Conservation (phyloP, 306 rosid genomes). For the Cucurbita maxima region DNA sequence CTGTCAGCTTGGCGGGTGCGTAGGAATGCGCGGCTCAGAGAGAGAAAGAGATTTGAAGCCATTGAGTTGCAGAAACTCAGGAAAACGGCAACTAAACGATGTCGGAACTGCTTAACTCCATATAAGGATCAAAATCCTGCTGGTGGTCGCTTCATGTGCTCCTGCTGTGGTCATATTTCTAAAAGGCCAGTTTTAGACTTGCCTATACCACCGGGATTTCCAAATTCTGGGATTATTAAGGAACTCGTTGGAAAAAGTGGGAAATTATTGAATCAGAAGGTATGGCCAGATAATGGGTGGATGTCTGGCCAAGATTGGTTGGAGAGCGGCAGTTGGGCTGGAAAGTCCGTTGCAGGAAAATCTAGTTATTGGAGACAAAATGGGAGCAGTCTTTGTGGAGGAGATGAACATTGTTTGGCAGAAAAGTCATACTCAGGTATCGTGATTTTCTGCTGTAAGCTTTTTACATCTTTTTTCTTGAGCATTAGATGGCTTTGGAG, state of each 20-base stretch:
- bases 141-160: constrained; percentile 95
- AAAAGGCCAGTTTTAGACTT: constrained; percentile 90
- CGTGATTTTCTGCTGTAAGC: constrained; percentile 52
- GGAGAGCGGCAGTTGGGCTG: constrained; percentile 75
- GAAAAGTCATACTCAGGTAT: constrained; percentile 76
- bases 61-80: constrained; percentile 82
- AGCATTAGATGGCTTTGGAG: constrained; percentile 90
- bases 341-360: constrained; percentile 48
- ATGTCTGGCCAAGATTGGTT: constrained; percentile 77
- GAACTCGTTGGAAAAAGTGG: constrained; percentile 83
- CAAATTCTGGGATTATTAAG: constrained; percentile 55
- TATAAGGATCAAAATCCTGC: constrained; percentile 98
- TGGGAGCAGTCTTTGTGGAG: constrained; percentile 51
- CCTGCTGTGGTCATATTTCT: constrained; percentile 85
- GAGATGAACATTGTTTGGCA: constrained; percentile 66
- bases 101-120: constrained; percentile 80
- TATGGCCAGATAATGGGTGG: constrained; percentile 92
- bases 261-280: constrained; percentile 70
- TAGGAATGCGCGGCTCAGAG: constrained; percentile 69
- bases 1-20: constrained; percentile 83
- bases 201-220: constrained; percentile 58
- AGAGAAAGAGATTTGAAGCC: constrained; percentile 82
- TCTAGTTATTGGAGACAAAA: constrained; percentile 54
- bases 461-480: constrained; percentile 64
- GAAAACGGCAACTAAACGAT: constrained; percentile 76